phyloP scores from a whole-genome alignment of 495 filamentous ascomycete genomes.

The Lasiosphaeria ovina region DNA sequence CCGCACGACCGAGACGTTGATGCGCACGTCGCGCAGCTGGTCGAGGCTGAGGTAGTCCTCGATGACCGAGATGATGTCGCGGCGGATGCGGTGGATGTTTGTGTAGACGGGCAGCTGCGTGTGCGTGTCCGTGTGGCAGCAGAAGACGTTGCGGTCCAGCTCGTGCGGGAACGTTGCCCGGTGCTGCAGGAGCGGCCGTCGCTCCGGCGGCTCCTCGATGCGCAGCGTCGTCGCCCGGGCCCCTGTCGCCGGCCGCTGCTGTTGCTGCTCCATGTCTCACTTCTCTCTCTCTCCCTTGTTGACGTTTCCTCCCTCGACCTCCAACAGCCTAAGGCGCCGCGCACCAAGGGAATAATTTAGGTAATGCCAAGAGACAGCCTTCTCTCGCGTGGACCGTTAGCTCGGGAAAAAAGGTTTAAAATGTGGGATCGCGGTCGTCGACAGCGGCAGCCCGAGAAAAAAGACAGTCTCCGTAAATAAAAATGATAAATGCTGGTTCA shows the following conservation, averaged over 20 bases:
- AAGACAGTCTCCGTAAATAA: no score
- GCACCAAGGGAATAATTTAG: no score
- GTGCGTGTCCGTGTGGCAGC: conserved; percentile 27
- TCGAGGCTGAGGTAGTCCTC: conserved; percentile 58
- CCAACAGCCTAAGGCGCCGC: no score
- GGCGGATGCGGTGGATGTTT: conserved; percentile 51
- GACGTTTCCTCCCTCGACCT: no score
- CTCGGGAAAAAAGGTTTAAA: no score
- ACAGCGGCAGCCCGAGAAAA: no score
- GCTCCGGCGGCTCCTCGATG: conserved; percentile 32
- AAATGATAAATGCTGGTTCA: no score
- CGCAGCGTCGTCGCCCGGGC: conserved; percentile 17
- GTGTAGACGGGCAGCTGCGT: conserved; percentile 51
- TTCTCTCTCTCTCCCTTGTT: neutral
- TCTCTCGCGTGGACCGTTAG: no score
- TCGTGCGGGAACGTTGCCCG: conserved; percentile 28
- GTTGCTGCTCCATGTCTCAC: conserved; percentile 12
- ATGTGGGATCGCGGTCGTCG: no score
- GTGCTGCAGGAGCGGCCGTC: conserved; percentile 26
- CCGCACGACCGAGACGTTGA: conserved; percentile 67
- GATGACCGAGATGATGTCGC: conserved; percentile 50
- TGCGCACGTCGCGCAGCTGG: conserved; percentile 64
- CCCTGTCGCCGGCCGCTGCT: conserved; percentile 1
- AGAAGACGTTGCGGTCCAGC: conserved; percentile 28
- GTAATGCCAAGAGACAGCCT: no score